A percentile compares a stretch with the other conserved stretches of the same genome.
These are phyloP conservation scores for Mycena belliarum DNA, from an alignment of 768 basidiomycete genomes.

Conservation along the genomic window DNA sequence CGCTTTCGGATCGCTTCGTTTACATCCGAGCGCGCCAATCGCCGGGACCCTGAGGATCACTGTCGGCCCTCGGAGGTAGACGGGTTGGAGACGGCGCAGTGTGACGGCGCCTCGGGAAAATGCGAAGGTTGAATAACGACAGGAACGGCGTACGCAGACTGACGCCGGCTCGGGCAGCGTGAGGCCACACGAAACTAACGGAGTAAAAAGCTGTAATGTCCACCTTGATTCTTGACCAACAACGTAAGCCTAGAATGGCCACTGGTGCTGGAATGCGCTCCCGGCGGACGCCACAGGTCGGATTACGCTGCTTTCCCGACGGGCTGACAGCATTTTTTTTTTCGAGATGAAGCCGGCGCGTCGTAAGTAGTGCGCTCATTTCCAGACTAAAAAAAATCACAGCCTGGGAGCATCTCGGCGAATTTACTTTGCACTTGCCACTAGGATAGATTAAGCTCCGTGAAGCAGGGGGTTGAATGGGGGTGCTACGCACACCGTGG, in stretches of 20 bases:
- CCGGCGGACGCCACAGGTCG: background rate
- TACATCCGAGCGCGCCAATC: slow-evolving; percentile 14
- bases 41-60: slow-evolving; percentile 18
- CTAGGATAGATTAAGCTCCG: background rate
- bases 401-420: background rate
- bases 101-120: no score
- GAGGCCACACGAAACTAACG: background rate
- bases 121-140: slow-evolving; percentile 4
- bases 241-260: background rate
- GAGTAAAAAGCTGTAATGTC: no score
- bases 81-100: no score
- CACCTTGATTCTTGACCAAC: no score
- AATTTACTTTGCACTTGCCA: background rate
- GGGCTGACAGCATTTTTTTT: no score
- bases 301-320: no score
- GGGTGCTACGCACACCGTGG: no score
- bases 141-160: background rate
- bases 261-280: background rate
- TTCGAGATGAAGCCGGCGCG: background rate
- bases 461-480: background rate
- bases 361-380: background rate
- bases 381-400: background rate
- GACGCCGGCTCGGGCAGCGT: background rate
- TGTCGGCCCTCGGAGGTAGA: slow-evolving; percentile 10
- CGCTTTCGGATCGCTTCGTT: slow-evolving; percentile 1